A percentile compares a stretch with the other conserved stretches of the same genome.
These are phyloP conservation scores for Naganishia vishniacii DNA, from an alignment of 768 basidiomycete genomes.

Conservation along the genomic window DNA sequence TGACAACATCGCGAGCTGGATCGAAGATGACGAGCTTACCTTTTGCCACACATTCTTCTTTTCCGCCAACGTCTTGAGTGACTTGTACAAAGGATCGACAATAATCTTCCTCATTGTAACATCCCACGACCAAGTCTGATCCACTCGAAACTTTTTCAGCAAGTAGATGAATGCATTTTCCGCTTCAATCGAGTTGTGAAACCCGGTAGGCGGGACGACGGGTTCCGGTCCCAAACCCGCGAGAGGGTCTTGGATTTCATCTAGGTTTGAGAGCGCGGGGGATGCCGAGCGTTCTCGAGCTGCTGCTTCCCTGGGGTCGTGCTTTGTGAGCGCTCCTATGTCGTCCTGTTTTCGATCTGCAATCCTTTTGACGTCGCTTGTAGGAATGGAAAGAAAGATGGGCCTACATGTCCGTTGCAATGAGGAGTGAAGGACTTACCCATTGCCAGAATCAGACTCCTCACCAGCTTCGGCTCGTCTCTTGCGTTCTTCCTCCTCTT, in stretches of 20 bases:
- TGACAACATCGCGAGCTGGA: background rate
- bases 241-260: constrained; percentile 21
- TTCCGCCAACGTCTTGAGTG: constrained; percentile 84
- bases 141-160: constrained; percentile 80
- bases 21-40: constrained; percentile 53
- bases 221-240: constrained; percentile 81
- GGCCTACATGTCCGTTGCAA: background rate
- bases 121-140: constrained; percentile 94
- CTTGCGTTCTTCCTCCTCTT: constrained; percentile 4
- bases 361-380: constrained; percentile 21
- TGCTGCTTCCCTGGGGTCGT: background rate
- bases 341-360: constrained; percentile 54
- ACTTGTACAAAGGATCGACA: constrained; percentile 94
- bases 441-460: background rate
- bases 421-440: background rate
- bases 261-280: constrained; percentile 28
- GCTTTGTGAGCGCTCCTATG: background rate
- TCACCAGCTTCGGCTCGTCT: constrained; percentile 29
- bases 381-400: background rate
- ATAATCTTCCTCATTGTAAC: constrained; percentile 96
- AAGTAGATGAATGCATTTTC: constrained; percentile 91
- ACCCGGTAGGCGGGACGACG: constrained; percentile 83
- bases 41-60: constrained; percentile 92
- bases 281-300: constrained; percentile 27
- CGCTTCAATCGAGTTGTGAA: constrained; percentile 76